Evolutionary conservation across 345 rosid genomes (phyloP), one percentile per base, ranked within the genome.

Genomic region (Trapa bicornis): DNA sequence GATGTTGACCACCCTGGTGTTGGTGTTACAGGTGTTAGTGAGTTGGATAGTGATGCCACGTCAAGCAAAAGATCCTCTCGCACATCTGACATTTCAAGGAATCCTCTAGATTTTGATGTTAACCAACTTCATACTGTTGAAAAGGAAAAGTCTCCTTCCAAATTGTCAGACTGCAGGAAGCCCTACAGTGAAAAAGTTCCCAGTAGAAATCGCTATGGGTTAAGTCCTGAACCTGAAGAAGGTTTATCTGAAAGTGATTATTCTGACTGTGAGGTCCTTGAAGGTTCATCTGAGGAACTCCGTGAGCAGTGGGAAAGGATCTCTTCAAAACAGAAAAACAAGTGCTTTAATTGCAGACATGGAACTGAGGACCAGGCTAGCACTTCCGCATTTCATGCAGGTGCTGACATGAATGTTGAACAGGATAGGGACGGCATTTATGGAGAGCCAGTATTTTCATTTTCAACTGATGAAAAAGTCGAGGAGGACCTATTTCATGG

Each of bases 211-310:
- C 75, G 75, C 33, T 82, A 70, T 81, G 90, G 90, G 68, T 77
- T 87, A 61, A 63, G 60, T 75, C 69, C 78, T 36, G 82, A 78
- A 39, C 75, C 78, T 3, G 84, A 80, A 5, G 75, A 68, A 53
- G 66, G 73, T 37, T 74, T 77, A 37, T 77, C 72, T 2, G 89
- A 75, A 42, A 75, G 75, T 53, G 89, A 85, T 75, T 75, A 71
- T 66, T 86, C 87, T 74, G 97, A 91, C 75, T 82, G 87, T 80
- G 93, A 87, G 75, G 73, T 86, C 42, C 75, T 91, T 69, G 93
- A 86, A 70, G 87, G 76, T 69, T 79, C 91, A 70, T 63, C n/a
- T 33, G 76, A 80, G 57, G 76, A 83, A 72, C 74, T 89, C 32
- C 87, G 77, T 22, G 81, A 86, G 72, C 79, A 79, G 67, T 89